phyloP scores from a whole-genome alignment of 768 basidiomycete genomes.

The Dentipellis sp. region DNA sequence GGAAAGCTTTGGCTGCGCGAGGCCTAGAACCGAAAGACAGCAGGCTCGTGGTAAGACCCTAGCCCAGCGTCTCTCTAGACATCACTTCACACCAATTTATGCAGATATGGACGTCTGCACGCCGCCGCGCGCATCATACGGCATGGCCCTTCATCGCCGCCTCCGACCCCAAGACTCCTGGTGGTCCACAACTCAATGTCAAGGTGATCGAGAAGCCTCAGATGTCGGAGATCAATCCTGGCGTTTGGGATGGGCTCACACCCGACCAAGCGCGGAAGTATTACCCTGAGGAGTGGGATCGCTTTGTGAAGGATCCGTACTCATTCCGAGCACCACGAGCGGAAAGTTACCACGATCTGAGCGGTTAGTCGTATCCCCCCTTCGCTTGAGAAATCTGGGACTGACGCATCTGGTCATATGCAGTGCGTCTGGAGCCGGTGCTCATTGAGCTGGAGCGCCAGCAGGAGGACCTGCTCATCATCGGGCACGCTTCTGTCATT shows the following conservation, averaged over 20 bases:
- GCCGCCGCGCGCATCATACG: slow-evolving; percentile 87
- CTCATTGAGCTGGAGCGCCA: slow-evolving; percentile 92
- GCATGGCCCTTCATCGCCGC: slow-evolving; percentile 81
- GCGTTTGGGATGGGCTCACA: slow-evolving; percentile 92
- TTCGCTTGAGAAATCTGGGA: background rate
- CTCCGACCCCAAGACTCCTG: slow-evolving; percentile 14
- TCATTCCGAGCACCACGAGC: slow-evolving; percentile 86
- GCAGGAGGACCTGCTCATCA: slow-evolving; percentile 90
- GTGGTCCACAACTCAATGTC: slow-evolving; percentile 34
- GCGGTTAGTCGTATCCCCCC: slow-evolving; percentile 37
- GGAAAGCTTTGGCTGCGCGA: slow-evolving; percentile 64
- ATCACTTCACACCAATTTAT: background rate
- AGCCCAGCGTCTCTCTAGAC: background rate
- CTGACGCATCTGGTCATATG: slow-evolving; percentile 9
- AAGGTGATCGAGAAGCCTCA: slow-evolving; percentile 93
- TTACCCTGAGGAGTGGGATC: slow-evolving; percentile 91
- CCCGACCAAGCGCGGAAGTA: slow-evolving; percentile 82
- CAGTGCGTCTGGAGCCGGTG: slow-evolving; percentile 89
- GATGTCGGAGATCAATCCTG: slow-evolving; percentile 98
- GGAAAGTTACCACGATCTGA: slow-evolving; percentile 95
- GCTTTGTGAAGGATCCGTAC: slow-evolving; percentile 90
- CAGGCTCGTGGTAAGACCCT: slow-evolving; percentile 50
- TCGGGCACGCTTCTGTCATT: slow-evolving; percentile 96
- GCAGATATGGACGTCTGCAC: slow-evolving; percentile 96
- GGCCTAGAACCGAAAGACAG: slow-evolving; percentile 54